phyloP scores from a whole-genome alignment of 139 green algal species.

The Volvox africanus region DNA sequence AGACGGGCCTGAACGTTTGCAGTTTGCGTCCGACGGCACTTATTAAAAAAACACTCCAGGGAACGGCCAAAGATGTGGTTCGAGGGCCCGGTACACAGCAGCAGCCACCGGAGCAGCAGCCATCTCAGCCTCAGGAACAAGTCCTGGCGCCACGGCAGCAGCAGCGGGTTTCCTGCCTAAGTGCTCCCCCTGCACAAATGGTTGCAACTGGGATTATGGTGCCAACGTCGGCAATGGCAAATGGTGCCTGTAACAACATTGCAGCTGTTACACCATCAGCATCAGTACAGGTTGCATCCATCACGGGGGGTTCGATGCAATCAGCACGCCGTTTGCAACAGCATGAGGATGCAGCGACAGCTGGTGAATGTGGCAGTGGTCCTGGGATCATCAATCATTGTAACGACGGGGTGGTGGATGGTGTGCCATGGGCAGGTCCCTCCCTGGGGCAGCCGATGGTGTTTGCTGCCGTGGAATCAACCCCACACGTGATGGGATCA shows the following conservation, averaged over 20 bases:
- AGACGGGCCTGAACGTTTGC: constrained; percentile 38
- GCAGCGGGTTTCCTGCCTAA: neutral
- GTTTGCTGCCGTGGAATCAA: neutral
- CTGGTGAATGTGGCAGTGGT: neutral
- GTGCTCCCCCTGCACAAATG: too few species aligned
- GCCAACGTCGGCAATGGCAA: neutral
- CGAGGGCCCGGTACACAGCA: too few species aligned
- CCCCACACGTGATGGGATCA: neutral
- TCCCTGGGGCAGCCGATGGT: neutral
- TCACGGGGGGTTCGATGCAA: neutral
- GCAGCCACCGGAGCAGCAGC: too few species aligned
- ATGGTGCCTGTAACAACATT: neutral
- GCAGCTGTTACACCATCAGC: neutral
- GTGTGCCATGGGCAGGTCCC: neutral
- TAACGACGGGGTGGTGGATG: neutral
- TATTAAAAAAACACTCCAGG: constrained; percentile 1
- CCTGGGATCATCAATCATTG: too few species aligned
- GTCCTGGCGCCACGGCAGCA: neutral
- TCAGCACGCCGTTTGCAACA: neutral
- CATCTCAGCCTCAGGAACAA: neutral
- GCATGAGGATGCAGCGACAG: neutral
- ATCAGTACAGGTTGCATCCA: neutral
- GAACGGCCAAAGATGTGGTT: constrained; percentile 10
- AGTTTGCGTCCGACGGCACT: constrained; percentile 39
- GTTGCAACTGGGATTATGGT: too few species aligned